Base-by-base conservation (phyloP, 768 basidiomycete genomes). In the Lactifluus rugatus region DNA sequence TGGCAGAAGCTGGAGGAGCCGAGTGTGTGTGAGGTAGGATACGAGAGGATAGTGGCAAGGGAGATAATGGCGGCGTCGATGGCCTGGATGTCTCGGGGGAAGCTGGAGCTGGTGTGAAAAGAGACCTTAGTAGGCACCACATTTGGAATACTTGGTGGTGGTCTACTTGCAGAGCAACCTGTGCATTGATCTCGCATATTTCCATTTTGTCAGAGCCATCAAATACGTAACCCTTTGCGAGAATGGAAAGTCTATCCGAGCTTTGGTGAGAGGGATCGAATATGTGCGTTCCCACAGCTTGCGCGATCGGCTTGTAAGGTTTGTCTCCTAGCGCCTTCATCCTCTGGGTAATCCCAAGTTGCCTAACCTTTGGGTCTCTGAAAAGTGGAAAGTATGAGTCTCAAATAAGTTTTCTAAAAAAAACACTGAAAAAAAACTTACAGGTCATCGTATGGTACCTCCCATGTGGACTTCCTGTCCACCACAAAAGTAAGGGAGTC, bases 401-500 rank as follows among this genome's bases (percentile, higher is more conserved):
- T 31, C 16, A 41, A 11, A 53, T 1, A 25, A 14, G 7, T 21
- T 16, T n/a, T n/a, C n/a, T n/a, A 3, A 23, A 21, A 44, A 42
- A 42, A 42, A 9, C 3, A 2, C 10, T n/a, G 48, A 21, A 31
- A 46, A 7, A 19, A 31, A 11, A 16, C n/a, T 13, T 16, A 71
- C 89, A 84, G 65, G 65, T 93, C 90, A 62, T 93, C 90, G 58
- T 87, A 92, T 2, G 90, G 90, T 2, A 84, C 67, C 64, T 90
- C 87, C 76, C 80, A 83, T 39, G 67, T 67, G 5, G 66, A 61
- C 42, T 71, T 73, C n/a, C 70, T 71, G 52, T 86, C 86, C 2
- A 79, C 68, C 11, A 85, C 82, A 63, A 92, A 91, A 6, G 82
- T 73, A 45, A 93, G 67, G 2, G 81, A 75, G 3, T 87, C 86